These are phyloP conservation scores for Coccinonectria pachysandricola DNA, from an alignment of 2,329 filamentous ascomycete species.

Conservation along the genomic window DNA sequence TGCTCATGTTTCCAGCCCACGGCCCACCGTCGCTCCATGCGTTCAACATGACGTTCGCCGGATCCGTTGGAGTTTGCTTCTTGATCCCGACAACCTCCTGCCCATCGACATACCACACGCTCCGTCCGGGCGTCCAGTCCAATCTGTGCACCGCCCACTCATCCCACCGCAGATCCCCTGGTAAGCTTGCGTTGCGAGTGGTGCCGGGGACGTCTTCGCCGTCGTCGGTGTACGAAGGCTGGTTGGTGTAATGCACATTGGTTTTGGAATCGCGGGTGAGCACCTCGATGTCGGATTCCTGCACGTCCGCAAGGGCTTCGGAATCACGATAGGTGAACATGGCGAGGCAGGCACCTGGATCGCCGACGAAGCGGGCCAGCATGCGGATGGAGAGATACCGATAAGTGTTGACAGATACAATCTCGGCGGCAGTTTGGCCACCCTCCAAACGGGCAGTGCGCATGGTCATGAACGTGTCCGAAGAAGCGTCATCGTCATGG, in stretches of 20 bases:
- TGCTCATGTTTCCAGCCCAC: constrained; percentile 50
- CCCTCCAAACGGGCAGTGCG: constrained; percentile 32
- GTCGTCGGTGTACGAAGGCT: constrained; percentile 38
- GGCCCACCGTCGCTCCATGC: constrained; percentile 50
- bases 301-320: constrained; percentile 27
- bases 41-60: constrained; percentile 45
- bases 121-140: constrained; percentile 45
- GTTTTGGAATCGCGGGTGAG: constrained; percentile 35
- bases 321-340: constrained; percentile 40
- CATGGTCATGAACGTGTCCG: constrained; percentile 36
- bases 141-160: constrained; percentile 50
- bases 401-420: constrained; percentile 27
- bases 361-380: constrained; percentile 38
- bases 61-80: constrained; percentile 44
- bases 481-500: constrained; percentile 19
- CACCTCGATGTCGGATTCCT: constrained; percentile 45
- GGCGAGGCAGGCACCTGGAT: constrained; percentile 38
- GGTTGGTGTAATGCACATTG: constrained; percentile 48
- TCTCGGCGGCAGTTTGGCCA: constrained; percentile 39
- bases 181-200: constrained; percentile 37
- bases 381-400: constrained; percentile 33
- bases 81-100: constrained; percentile 39
- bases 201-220: constrained; percentile 35
- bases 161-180: constrained; percentile 34
- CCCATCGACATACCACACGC: constrained; percentile 46